Conservation (phyloP, 306 rosid species). For the Carpinus fangiana region DNA sequence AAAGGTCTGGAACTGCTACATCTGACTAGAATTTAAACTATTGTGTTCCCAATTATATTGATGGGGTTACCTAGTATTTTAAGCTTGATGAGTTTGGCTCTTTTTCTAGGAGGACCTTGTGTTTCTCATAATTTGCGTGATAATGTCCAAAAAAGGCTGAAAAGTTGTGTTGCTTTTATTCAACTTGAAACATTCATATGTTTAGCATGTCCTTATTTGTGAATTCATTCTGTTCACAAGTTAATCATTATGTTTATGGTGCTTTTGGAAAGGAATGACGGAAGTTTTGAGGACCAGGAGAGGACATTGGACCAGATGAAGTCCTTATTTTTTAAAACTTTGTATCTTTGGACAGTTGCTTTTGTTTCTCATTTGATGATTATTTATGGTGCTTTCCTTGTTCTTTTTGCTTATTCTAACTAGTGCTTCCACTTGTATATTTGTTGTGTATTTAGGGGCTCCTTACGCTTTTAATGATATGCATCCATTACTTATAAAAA, state of each 20-base stretch:
- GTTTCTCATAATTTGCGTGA: not conserved
- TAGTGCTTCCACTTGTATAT: too few relatives aligned
- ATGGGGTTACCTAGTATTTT: not conserved
- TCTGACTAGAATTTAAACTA: not conserved
- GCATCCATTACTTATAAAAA: too few relatives aligned
- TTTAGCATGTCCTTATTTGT: not conserved
- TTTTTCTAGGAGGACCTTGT: not conserved
- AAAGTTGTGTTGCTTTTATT: not conserved
- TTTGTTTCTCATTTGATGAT: too few relatives aligned
- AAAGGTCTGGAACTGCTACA: not conserved
- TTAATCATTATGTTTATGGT: not conserved
- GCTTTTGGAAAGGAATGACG: not conserved
- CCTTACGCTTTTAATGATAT: too few relatives aligned
- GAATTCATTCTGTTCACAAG: not conserved
- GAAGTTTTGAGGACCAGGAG: too few relatives aligned
- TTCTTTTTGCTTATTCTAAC: too few relatives aligned
- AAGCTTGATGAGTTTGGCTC: not conserved
- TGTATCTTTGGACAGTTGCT: too few relatives aligned
- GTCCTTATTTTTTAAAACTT: too few relatives aligned
- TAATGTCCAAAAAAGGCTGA: not conserved
- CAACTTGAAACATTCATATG: not conserved
- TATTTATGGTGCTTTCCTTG: too few relatives aligned
- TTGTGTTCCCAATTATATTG: not conserved
- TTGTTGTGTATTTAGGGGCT: too few relatives aligned
- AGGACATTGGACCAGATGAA: too few relatives aligned